These are phyloP conservation scores for Salix arbutifolia DNA, from an alignment of 345 rosid species.

Conservation along the genomic window DNA sequence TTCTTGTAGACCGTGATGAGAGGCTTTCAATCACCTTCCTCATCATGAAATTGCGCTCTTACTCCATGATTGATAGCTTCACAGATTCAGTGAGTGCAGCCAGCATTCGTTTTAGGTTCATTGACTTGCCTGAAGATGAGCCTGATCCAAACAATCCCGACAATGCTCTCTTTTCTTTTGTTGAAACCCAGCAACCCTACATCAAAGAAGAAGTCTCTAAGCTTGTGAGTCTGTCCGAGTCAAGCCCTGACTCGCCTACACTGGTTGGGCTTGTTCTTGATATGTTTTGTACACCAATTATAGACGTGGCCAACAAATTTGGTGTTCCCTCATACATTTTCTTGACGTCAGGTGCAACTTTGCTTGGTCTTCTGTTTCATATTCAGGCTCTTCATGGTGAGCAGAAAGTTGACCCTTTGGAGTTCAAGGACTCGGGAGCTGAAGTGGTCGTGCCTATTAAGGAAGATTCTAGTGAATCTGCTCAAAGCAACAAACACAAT, in stretches of 20 bases:
- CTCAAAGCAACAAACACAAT: too few species aligned
- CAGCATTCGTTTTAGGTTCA: not conserved
- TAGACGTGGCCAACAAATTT: not conserved
- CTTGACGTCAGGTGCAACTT: not conserved
- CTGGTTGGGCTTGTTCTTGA: not conserved
- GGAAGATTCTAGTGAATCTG: too few species aligned
- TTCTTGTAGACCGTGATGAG: not conserved
- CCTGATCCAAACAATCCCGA: not conserved
- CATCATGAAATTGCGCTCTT: not conserved
- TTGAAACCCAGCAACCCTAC: not conserved
- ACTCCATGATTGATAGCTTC: not conserved
- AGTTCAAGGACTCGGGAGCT: slow-evolving; percentile 6
- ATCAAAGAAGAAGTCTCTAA: not conserved
- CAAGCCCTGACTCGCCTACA: not conserved
- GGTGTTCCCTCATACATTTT: not conserved
- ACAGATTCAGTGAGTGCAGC: not conserved
- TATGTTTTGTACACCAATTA: not conserved
- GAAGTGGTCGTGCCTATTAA: not conserved
- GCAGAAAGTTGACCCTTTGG: not conserved
- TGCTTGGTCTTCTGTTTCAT: not conserved
- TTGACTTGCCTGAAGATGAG: not conserved
- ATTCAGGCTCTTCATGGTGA: not conserved
- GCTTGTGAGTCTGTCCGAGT: not conserved
- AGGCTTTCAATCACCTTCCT: not conserved
- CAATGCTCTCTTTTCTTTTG: not conserved